Percentiles rank a stretch among this genome's conserved stretches.
Conservation (phyloP, 441 rosid species). For the Croton setiger region DNA sequence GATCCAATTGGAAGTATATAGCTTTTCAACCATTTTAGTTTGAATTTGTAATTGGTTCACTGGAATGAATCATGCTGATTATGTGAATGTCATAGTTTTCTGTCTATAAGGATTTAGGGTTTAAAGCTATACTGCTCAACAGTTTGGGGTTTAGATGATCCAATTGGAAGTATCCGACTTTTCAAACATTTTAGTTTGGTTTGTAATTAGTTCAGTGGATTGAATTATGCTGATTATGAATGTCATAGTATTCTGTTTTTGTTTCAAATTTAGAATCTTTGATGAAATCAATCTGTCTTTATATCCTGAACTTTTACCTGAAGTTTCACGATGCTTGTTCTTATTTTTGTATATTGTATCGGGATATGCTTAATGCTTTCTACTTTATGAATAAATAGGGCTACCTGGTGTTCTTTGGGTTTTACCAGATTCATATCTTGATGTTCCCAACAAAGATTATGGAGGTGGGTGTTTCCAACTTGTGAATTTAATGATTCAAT, state of each 20-base stretch:
- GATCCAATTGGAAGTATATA: neutral
- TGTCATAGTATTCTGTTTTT: neutral
- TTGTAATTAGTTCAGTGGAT: neutral
- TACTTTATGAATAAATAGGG: slow-evolving; percentile 40
- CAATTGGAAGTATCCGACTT: neutral
- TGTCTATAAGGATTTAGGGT: slow-evolving; percentile 16
- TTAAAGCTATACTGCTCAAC: slow-evolving; percentile 6
- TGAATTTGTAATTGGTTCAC: neutral
- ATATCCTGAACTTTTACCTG: neutral
- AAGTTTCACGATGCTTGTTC: neutral
- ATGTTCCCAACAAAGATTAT: slow-evolving; percentile 94
- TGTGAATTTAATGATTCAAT: neutral
- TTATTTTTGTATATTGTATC: neutral
- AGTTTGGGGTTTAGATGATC: neutral
- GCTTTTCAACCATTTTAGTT: neutral
- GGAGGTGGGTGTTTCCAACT: slow-evolving; percentile 53
- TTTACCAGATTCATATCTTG: slow-evolving; percentile 89
- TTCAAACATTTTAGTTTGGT: neutral
- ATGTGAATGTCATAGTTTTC: neutral
- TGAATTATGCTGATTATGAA: neutral
- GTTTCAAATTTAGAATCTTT: slow-evolving; percentile 2
- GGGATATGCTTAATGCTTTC: neutral
- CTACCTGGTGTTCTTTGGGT: slow-evolving; percentile 95
- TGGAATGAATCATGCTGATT: too few relatives aligned
- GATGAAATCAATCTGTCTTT: neutral